Conservation (phyloP, 2,329 filamentous ascomycete genomes). For the Colletotrichum graminicola region DNA sequence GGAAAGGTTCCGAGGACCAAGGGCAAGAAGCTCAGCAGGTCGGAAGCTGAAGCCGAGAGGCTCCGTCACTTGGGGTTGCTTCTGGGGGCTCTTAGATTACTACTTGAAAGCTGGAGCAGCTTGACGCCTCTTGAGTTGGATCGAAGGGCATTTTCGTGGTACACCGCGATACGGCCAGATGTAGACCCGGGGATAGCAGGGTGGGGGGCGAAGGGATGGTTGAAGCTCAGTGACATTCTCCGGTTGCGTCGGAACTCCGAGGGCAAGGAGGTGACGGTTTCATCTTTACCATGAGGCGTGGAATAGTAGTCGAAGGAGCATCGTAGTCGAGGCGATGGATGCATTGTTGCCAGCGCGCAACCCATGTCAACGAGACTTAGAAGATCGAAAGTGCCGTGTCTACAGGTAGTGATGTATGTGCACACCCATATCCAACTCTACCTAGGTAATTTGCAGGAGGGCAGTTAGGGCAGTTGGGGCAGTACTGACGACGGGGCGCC, state of each 20-base stretch:
- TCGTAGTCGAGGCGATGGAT: not conserved
- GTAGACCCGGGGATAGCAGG: constrained; percentile 80
- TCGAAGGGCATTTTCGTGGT: constrained; percentile 84
- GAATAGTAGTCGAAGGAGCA: not conserved
- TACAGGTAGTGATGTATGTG: not conserved
- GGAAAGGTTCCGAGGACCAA: constrained; percentile 40
- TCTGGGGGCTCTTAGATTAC: constrained; percentile 76
- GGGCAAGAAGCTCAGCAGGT: not conserved
- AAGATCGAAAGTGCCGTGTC: not conserved
- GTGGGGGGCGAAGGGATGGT: constrained; percentile 84
- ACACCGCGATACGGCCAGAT: constrained; percentile 79
- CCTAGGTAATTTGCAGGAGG: not conserved
- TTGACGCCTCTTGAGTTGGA: constrained; percentile 77
- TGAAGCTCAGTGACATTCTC: constrained; percentile 76
- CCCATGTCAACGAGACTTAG: not conserved
- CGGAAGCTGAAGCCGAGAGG: constrained; percentile 66
- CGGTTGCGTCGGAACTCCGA: constrained; percentile 61
- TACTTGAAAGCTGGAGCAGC: constrained; percentile 82
- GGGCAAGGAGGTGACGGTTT: not conserved
- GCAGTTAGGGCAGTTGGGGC: not conserved
- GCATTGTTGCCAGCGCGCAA: not conserved
- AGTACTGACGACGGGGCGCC: not conserved
- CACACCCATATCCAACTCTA: not conserved
- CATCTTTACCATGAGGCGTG: not conserved
- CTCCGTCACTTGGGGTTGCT: constrained; percentile 77